Conservation (phyloP, 768 basidiomycete species). For the Fomitopsis pulvina region DNA sequence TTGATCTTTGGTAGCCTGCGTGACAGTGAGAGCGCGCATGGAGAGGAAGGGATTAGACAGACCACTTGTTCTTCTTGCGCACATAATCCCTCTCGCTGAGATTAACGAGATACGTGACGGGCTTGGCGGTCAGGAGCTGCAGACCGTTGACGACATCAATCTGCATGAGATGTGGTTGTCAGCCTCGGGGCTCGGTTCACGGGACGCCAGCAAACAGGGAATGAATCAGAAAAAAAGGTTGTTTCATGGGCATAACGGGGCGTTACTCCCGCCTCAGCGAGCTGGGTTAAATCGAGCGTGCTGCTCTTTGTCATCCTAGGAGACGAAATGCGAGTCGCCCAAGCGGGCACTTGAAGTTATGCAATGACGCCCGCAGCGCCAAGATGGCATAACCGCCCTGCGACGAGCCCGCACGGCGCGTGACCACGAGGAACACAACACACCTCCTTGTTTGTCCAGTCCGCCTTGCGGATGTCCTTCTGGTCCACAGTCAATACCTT, state of each 20-base stretch:
- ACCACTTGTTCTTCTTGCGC: constrained; percentile 99
- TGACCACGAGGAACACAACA: constrained; percentile 19
- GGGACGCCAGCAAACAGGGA: background rate
- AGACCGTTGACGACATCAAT: constrained; percentile 88
- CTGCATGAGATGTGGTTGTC: constrained; percentile 32
- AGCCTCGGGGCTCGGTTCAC: background rate
- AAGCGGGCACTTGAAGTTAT: too few relatives aligned
- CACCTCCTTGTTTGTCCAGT: constrained; percentile 97
- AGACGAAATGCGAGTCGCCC: background rate
- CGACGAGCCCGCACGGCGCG: background rate
- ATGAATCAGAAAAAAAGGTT: constrained; percentile 25
- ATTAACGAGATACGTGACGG: constrained; percentile 97
- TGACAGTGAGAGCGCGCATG: background rate
- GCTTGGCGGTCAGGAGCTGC: constrained; percentile 90
- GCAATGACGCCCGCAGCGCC: background rate
- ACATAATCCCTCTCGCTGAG: constrained; percentile 90
- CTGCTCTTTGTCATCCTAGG: constrained; percentile 43
- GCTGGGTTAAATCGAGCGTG: constrained; percentile 87
- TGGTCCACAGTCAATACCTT: constrained; percentile 71
- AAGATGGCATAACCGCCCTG: constrained; percentile 6
- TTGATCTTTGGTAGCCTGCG: constrained; percentile 92
- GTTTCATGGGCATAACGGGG: constrained; percentile 71
- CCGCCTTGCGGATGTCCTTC: constrained; percentile 88
- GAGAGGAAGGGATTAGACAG: constrained; percentile 2
- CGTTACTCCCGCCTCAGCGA: constrained; percentile 94